phyloP scores from a whole-genome alignment of 495 filamentous ascomycete genomes.

The Aspergillus cavernicola region DNA sequence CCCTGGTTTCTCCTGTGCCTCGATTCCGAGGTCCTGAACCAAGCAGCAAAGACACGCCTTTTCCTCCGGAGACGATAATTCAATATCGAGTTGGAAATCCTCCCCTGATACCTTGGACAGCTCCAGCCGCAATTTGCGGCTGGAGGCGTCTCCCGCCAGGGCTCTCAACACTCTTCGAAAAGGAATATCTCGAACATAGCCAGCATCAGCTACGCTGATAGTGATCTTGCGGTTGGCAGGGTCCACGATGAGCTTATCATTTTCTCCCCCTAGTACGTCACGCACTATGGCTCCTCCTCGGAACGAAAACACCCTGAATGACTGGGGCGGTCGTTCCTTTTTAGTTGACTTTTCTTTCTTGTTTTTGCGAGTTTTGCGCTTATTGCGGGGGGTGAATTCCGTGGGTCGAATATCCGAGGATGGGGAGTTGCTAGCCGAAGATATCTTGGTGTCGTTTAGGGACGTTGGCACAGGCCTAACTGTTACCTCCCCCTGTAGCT shows the following conservation, averaged over 20 bases:
- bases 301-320: conserved; percentile 17
- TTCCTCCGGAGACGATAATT: conserved; percentile 23
- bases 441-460: conserved; percentile 1
- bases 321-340: background rate
- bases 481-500: conserved; percentile 40
- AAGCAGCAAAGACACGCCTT: conserved; percentile 18
- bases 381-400: conserved; percentile 17
- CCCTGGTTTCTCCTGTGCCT: conserved; percentile 18
- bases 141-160: conserved; percentile 18
- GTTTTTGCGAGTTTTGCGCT: conserved; percentile 14
- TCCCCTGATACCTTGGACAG: conserved; percentile 22
- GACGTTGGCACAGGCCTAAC: conserved; percentile 22
- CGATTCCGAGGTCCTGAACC: conserved; percentile 12
- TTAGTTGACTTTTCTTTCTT: conserved; percentile 7
- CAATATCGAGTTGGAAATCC: conserved; percentile 32
- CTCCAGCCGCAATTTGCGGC: conserved; percentile 34
- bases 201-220: conserved; percentile 2
- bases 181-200: conserved; percentile 9
- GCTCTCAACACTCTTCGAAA: conserved; percentile 21
- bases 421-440: conserved; percentile 18
- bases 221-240: background rate
- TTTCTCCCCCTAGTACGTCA: background rate
- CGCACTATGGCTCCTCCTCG: conserved; percentile 23
- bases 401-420: conserved; percentile 34
- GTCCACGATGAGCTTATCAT: conserved; percentile 14